Base-by-base conservation (phyloP, 2,329 filamentous ascomycete species). In the Fusarium sp. region DNA sequence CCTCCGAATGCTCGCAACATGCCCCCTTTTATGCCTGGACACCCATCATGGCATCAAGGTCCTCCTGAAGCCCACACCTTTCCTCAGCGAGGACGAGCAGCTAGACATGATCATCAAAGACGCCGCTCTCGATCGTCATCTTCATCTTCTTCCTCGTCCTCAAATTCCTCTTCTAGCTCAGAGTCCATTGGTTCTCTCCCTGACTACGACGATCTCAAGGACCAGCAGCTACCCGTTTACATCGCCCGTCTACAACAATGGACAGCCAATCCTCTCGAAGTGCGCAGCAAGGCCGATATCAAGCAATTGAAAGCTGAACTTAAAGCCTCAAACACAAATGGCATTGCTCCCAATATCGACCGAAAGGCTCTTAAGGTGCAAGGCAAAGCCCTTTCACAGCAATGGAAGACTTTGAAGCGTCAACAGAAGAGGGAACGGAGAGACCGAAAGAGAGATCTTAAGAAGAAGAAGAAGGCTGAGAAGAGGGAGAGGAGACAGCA, bases 101-200 rank as follows among this genome's bases (percentile, higher is more conserved):
- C 51, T 4, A 42, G 63, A 5, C 74, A 77, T 22, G 57, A 61
- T 24, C 73, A 69, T 14, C 63, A 58, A n/a, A 63, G 48, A n/a
- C 39, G 45, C 42, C 73, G 65, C 17, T 81, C 79, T n/a, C 79
- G 73, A 7, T 84, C 82, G 0, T 82, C 80, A 0, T 83, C 81
- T 1, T 80, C 79, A 15, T 83, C 82, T 4, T 81, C 82, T 1
- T 80, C 80, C 1, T 73, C 75, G 0, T 83, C 83, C 0, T 84
- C 82, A 7, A 44, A 41, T 33, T 68, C 65, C 4, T 68, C 82
- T 2, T 80, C 80, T 13, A 80, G 78, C 26, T 84, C 82, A 3
- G 79, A 73, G 7, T 84, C 82, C 5, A 80, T 90, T 61, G 88
- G 85, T 41, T 89, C 87, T 5, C 85, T 91, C 2, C 87, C 88